phyloP scores from a whole-genome alignment of 2,329 filamentous ascomycete genomes.

The Dactylellina sp. region DNA sequence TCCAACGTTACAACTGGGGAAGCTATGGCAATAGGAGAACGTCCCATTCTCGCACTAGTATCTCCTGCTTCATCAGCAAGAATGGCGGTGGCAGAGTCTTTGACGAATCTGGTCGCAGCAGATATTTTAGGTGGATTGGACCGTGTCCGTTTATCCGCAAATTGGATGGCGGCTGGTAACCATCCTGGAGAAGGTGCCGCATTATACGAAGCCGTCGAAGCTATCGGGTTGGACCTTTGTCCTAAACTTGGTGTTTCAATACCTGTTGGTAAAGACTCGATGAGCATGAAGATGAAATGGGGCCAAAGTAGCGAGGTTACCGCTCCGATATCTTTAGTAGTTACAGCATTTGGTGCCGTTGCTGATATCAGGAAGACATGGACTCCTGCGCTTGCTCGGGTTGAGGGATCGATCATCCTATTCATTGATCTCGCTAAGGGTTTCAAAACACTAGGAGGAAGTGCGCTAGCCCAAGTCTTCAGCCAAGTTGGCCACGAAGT shows the following conservation, averaged over 20 bases:
- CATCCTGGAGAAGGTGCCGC: constrained; percentile 92
- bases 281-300: constrained; percentile 99
- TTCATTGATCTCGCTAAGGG: constrained; percentile 90
- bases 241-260: constrained; percentile 91
- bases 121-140: constrained; percentile 78
- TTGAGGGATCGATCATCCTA: constrained; percentile 87
- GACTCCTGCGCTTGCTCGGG: constrained; percentile 87
- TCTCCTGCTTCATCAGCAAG: constrained; percentile 88
- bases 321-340: constrained; percentile 88
- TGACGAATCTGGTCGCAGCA: constrained; percentile 91
- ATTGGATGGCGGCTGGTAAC: constrained; percentile 98
- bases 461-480: constrained; percentile 89
- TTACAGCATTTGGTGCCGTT: constrained; percentile 89
- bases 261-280: constrained; percentile 96
- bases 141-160: constrained; percentile 88
- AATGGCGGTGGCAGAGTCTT: constrained; percentile 94
- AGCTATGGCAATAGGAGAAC: constrained; percentile 98
- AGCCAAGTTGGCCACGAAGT: constrained; percentile 84
- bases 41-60: constrained; percentile 87
- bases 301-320: constrained; percentile 84
- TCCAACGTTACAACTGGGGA: constrained; percentile 82
- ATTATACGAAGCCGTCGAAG: constrained; percentile 91
- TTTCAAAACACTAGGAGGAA: constrained; percentile 85
- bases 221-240: constrained; percentile 92
- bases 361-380: constrained; percentile 86